Evolutionary conservation across 1,284 basidiomycete genomes (phyloP).

Genomic region (Neonothopanus nambi): DNA sequence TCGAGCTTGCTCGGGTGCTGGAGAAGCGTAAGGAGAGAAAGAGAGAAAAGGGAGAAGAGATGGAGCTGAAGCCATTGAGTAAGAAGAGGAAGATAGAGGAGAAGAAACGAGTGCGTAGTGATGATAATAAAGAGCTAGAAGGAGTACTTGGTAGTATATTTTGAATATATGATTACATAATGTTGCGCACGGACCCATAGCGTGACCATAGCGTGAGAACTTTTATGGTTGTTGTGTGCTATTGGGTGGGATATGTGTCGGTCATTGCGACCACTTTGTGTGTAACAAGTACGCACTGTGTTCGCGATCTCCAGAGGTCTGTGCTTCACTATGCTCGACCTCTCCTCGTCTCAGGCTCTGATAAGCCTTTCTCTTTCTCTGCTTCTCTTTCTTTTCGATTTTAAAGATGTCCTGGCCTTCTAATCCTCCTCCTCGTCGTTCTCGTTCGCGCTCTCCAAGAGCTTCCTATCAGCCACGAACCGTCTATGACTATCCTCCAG

Average conservation of each 20-base stretch:
- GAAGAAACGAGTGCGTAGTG: slow-evolving; percentile 20
- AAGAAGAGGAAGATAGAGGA: slow-evolving; percentile 24
- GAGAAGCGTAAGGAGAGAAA: slow-evolving; percentile 84
- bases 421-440: slow-evolving; percentile 72
- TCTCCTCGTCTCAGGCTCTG: slow-evolving; percentile 63
- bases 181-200: neutral
- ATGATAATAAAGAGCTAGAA: slow-evolving; percentile 34
- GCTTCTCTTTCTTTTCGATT: slow-evolving; percentile 60
- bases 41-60: slow-evolving; percentile 51
- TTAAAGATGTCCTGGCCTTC: slow-evolving; percentile 64
- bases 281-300: slow-evolving; percentile 43
- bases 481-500: slow-evolving; percentile 58
- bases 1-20: slow-evolving; percentile 90
- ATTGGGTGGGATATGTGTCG: too few relatives aligned
- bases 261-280: slow-evolving; percentile 10
- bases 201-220: too few relatives aligned
- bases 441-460: slow-evolving; percentile 78
- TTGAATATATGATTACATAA: slow-evolving; percentile 28
- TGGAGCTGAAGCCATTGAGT: slow-evolving; percentile 34
- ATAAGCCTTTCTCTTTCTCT: slow-evolving; percentile 59
- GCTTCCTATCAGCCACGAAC: slow-evolving; percentile 50
- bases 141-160: slow-evolving; percentile 59
- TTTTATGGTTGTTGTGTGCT: too few relatives aligned
- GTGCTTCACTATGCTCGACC: slow-evolving; percentile 86
- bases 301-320: slow-evolving; percentile 78